Base-by-base conservation (phyloP, 768 basidiomycete genomes). In the Mycena galericulata region DNA sequence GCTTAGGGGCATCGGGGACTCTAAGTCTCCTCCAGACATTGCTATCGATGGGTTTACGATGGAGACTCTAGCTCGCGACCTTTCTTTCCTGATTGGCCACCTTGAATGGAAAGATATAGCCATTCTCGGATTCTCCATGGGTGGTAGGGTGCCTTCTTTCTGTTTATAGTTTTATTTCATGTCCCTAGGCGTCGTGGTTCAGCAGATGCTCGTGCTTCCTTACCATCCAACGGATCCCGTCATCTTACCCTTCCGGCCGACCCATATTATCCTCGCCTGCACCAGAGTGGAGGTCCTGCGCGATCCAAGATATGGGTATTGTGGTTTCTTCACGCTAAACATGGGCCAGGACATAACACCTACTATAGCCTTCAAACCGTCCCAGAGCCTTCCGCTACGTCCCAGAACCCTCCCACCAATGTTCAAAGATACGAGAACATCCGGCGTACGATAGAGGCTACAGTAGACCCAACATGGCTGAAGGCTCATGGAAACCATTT, bases 91-190 rank as follows among this genome's bases (percentile, higher is more conserved):
- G n/a, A 70, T 78, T 14, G 56, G 64, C 50, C 70, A 72, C 61
- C 65, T 78, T 9, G 68, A 58, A 27, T 78, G 77, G 77, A 49
- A 32, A 24, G 71, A 78, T 17, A 59, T 75, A n/a, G 74, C 73
- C n/a, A 53, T 78, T 20, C 66, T 75, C 12, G 77, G 77, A 15
- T 76, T 71, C 54, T 78, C 77, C 18, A 76, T 78, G 77, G 77
- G 77, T 29, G 77, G 77, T 78, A 66, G 40, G 70, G 62, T 10
- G 17, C 38, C 18, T 24, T 29, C 62, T 30, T 9, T 26, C 30
- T 15, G 29, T 12, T 55, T 58, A n/a, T 27, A 26, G n/a, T 32
- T 58, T 29, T 20, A 29, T 26, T 46, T 22, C 17, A 50, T n/a
- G 22, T 57, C 29, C 51, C 34, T 20, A 79, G 77, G 77, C 32